A percentile compares a stretch with the other conserved stretches of the same genome.
phyloP scores from a whole-genome alignment of 225 moss, liverwort and hornwort species.

The Pseudisothecium myosuroides region DNA sequence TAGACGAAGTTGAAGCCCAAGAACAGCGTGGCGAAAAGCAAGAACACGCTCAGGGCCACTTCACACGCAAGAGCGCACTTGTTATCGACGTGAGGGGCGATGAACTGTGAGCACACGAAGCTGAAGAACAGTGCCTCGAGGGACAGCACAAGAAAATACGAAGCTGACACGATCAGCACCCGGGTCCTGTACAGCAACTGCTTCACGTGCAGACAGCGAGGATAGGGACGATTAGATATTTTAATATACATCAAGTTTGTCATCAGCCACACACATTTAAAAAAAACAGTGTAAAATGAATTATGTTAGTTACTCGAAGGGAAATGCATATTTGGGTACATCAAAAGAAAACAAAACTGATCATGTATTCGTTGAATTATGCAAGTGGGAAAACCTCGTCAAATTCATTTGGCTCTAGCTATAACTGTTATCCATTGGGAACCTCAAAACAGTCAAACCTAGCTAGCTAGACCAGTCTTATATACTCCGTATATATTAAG shows the following conservation, averaged over 20 bases:
- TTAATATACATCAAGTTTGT: neutral
- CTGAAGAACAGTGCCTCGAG: neutral
- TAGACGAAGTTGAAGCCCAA: neutral
- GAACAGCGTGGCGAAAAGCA: neutral
- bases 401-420: neutral
- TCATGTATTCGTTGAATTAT: too few species aligned
- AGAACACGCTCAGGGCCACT: neutral
- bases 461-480: neutral
- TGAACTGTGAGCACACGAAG: neutral
- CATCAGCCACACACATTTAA: neutral
- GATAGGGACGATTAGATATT: neutral
- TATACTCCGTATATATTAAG: too few species aligned
- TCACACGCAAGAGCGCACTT: rapidly evolving
- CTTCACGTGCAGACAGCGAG: neutral
- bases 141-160: rapidly evolving
- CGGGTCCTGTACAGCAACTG: neutral
- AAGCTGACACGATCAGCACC: neutral
- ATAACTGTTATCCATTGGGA: neutral
- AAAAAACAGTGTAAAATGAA: neutral
- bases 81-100: rapidly evolving
- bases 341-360: neutral
- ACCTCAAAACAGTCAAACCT: neutral
- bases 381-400: neutral
- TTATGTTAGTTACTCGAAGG: neutral
- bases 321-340: too few species aligned